Conservation (phyloP, 2,329 filamentous ascomycete genomes). For the Hansfordia pulvinata region DNA sequence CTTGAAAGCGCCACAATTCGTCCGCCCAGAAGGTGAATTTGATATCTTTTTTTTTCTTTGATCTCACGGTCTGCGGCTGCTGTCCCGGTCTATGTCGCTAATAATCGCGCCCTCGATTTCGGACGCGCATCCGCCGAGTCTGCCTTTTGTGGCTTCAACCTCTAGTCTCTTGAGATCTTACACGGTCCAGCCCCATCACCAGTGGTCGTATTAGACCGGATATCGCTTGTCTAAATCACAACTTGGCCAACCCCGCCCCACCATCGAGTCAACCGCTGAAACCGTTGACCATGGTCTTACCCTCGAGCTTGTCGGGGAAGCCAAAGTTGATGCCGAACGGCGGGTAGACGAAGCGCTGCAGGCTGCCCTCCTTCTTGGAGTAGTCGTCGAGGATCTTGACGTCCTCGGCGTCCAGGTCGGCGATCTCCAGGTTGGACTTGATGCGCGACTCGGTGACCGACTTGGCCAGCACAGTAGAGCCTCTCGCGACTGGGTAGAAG, state of each 20-base stretch:
- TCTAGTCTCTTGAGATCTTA: no score
- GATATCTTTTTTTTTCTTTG: no score
- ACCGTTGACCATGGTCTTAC: conserved; percentile 14
- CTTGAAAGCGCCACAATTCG: no score
- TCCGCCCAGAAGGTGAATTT: no score
- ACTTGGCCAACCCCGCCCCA: neutral
- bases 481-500: conserved; percentile 46
- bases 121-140: no score
- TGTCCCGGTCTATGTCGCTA: no score
- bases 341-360: conserved; percentile 53
- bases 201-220: no score
- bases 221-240: conserved; percentile 1
- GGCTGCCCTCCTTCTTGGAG: conserved; percentile 34
- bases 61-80: no score
- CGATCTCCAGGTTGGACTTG: conserved; percentile 53
- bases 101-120: no score
- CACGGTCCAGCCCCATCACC: no score
- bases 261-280: conserved; percentile 1
- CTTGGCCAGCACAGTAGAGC: conserved; percentile 60
- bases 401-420: conserved; percentile 52
- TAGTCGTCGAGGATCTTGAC: conserved; percentile 41
- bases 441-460: conserved; percentile 57
- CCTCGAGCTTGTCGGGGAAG: conserved; percentile 51
- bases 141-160: no score
- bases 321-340: conserved; percentile 56